Evolutionary conservation across 176 grass and related monocot species (phyloP), one percentile per base, ranked within the genome.

Genomic region (Eleusine coracana): DNA sequence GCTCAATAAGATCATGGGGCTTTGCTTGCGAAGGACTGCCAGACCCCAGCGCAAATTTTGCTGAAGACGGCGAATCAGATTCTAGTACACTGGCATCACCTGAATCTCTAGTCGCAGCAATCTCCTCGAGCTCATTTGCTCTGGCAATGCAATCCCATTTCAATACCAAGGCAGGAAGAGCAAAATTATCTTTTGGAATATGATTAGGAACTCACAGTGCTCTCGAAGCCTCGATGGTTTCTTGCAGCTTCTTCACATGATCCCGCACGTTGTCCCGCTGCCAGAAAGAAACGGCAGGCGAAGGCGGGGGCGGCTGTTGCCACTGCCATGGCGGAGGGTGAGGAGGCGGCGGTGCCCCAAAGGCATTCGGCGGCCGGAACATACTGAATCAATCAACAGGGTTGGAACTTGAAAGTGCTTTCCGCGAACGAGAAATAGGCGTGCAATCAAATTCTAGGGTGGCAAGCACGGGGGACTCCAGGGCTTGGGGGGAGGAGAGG

Each of bases 101-200:
- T 3, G 80, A 81, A 68, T 67, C 76, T 65, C 64, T 87, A 29
- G 81, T n/a, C 10, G 68, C 21, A 28, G 61, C 39, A 52, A 98
- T 83, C 31, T 77, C 80, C 83, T 96, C 89, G 17, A 99, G 85
- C 80, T 96, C 96, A 14, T 88, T 82, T 63, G 92, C 70, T 83
- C 93, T 99, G 85, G 3, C 16, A 70, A 69, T 58, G 14, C 31
- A 55, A 77, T 7, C 23, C 3, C 54, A 51, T 66, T 75, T 41
- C 56, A 80, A 73, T 10, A 68, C 8, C 31, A 23, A 69, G 0
- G 3, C 68, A 2, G 37, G 36, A 5, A 29, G 17, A 67, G 31
- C 9, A 28, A 2, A 27, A 3, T 71, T 73, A 5, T 25, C 50
- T 41, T 50, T 64, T 6, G 45, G 21, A 31, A 20, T 46, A 61